Evolutionary conservation across 164 flowering plant species (phyloP).

Genomic region (Magnolia kwangsiensis): DNA sequence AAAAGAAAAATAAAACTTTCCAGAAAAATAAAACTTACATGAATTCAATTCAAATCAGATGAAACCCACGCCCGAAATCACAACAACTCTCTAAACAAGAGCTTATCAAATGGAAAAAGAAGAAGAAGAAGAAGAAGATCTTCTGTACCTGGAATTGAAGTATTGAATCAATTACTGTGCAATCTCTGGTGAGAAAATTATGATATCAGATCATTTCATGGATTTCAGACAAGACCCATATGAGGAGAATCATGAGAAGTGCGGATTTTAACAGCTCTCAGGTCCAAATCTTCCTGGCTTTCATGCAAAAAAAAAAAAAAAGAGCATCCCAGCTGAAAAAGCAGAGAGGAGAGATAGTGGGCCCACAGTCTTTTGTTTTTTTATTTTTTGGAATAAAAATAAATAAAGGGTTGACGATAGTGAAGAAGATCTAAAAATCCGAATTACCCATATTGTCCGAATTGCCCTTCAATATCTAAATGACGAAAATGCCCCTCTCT

Average conservation of each 20-base stretch:
- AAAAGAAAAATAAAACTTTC: not conserved
- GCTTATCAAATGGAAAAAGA: not conserved
- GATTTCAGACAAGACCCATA: conserved; percentile 8
- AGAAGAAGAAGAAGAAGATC: not conserved
- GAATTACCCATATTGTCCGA: not conserved
- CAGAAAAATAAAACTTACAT: not conserved
- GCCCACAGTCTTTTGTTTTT: not conserved
- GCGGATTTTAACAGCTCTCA: not conserved
- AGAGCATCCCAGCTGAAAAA: not conserved
- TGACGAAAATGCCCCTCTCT: not conserved
- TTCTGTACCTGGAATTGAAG: conserved; percentile 1
- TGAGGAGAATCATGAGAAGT: conserved; percentile 5
- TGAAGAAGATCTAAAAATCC: not conserved
- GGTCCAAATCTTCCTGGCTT: not conserved
- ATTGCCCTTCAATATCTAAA: not conserved
- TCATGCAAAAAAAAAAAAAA: not conserved
- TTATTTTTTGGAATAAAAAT: not conserved
- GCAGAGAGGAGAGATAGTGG: not conserved
- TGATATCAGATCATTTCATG: not conserved
- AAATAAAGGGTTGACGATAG: not conserved
- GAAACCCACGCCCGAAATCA: not conserved
- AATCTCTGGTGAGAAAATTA: not conserved
- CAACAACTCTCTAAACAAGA: not conserved
- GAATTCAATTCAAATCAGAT: not conserved
- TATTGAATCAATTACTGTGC: not conserved